Conservation (phyloP, 441 rosid species). For the Populus tomentosa region DNA sequence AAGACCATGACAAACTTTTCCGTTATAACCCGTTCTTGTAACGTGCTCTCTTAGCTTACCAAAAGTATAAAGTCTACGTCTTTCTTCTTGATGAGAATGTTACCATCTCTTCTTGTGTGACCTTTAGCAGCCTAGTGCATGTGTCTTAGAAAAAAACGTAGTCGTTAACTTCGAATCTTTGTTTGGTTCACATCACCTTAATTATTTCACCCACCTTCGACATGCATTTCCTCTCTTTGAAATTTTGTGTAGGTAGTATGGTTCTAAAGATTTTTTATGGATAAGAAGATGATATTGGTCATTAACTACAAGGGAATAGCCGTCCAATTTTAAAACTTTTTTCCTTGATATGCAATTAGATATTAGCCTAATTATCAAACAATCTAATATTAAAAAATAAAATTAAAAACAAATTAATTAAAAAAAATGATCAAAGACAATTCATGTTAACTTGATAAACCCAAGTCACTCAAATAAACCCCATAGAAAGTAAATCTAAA, state of each 20-base stretch:
- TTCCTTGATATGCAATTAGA: neutral
- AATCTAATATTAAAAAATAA: too few relatives aligned
- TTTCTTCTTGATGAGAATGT: constrained; percentile 1
- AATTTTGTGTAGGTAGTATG: neutral
- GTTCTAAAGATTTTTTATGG: neutral
- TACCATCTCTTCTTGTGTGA: neutral
- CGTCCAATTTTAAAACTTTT: neutral
- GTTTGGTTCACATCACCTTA: constrained; percentile 18
- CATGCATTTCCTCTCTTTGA: neutral
- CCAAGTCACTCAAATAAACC: too few relatives aligned
- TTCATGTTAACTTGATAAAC: too few relatives aligned
- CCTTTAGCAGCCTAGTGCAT: neutral
- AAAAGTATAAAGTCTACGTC: neutral
- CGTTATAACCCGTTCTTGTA: constrained; percentile 26
- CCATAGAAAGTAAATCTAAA: too few relatives aligned
- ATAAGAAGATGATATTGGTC: neutral
- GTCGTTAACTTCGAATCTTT: constrained; percentile 26
- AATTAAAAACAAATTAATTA: too few relatives aligned
- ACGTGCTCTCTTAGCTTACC: constrained; percentile 23
- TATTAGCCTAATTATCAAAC: too few relatives aligned
- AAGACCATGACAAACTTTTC: constrained; percentile 20
- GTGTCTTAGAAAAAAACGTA: neutral
- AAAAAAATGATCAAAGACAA: too few relatives aligned
- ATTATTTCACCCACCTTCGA: neutral
- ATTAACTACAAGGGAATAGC: neutral